Evolutionary conservation across 176 grass and related monocot genomes (phyloP).

Genomic region (Carex myosuroides): DNA sequence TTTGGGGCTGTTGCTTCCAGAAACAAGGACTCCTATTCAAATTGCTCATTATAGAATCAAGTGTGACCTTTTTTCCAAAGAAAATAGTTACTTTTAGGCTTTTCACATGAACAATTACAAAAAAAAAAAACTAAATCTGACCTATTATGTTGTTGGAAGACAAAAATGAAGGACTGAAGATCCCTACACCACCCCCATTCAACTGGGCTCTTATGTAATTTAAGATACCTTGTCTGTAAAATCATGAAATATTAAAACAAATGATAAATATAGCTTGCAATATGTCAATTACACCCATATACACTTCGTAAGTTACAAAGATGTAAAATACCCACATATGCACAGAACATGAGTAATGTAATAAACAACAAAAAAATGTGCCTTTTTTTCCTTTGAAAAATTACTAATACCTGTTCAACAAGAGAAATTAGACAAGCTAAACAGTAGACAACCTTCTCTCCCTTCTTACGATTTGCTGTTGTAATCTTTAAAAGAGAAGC

Average conservation of each 20-base stretch:
- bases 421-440: constrained; percentile 86
- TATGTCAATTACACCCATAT: neutral
- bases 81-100: neutral
- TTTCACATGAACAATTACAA: neutral
- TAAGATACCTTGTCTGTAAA: constrained; percentile 63
- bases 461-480: constrained; percentile 38
- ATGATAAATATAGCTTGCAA: neutral
- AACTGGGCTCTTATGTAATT: constrained; percentile 62
- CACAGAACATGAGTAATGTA: constrained; percentile 6
- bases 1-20: neutral
- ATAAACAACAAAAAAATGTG: neutral
- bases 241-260: constrained; percentile 17
- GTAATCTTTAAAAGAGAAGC: constrained; percentile 50
- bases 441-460: constrained; percentile 61
- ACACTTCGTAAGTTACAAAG: neutral
- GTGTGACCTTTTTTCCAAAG: neutral
- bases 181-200: constrained; percentile 99
- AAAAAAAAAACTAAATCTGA: constrained; percentile 19
- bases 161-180: constrained; percentile 84
- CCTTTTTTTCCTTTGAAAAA: neutral
- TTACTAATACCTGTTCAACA: constrained; percentile 58
- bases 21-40: neutral
- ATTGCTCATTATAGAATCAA: neutral
- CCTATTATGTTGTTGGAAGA: constrained; percentile 84
- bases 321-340: constrained; percentile 11